Evolutionary conservation across 129 eudicot species (phyloP), one percentile per base, ranked within the genome.

Genomic region (Flaveria robusta): DNA sequence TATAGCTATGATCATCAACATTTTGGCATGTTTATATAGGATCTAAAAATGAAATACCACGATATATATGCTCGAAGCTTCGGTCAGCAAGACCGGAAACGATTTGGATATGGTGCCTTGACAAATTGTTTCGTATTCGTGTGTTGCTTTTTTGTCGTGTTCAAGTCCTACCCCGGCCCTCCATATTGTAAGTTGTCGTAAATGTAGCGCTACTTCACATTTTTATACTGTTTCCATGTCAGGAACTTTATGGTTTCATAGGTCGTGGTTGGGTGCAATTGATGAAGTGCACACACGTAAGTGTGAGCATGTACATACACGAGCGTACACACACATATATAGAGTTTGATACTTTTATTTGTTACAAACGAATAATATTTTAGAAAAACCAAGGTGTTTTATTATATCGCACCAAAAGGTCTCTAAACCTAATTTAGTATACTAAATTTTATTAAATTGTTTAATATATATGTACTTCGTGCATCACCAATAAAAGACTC

Each of bases 51-150:
- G 79, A 66, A 80, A 73, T 13, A 73, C 19, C 50, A 67, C 4
- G 70, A 80, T 60, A 80, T 80, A 39, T 72, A 73, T 12, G 82
- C 85, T 24, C 84, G 87, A 72, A 91, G 96, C 72, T 91, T 86
- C 70, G 81, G 82, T 58, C 74, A 51, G 3, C 46, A 79, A 2
- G 90, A 88, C 62, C 87, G 83, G 29, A 79, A 83, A 73, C 76
- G 77, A 76, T 52, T 91, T 8, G 85, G 92, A 22, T 75, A 52
- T 27, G 82, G 81, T 16, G 88, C 88, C 13, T 66, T 88, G 76
- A 41, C 86, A 22, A 83, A 81, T 59, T 84, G 85, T 66, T 56
- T 91, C 51, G 34, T 91, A 7, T 60, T 83, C 46, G 68, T 71
- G 29, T 72, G 85, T 4, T 82, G 77, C 31, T 46, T 86, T 19